Percentiles rank a stretch among this genome's conserved stretches.
Evolutionary conservation across 2,329 filamentous ascomycete species (phyloP).

Genomic region (Leptographium radiaticola): DNA sequence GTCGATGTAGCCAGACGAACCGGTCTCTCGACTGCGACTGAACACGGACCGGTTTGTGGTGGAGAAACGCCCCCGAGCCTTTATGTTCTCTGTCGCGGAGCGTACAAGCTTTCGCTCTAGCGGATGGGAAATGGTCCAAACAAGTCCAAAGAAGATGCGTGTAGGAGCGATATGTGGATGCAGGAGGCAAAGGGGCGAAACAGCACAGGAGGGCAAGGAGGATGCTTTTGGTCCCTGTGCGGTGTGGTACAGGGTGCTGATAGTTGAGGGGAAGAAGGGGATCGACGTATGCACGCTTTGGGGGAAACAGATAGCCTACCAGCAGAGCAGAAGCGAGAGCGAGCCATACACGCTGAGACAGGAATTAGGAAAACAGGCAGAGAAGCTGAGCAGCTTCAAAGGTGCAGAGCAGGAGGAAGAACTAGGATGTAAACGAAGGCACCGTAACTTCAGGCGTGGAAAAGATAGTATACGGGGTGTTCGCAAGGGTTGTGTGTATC

Average conservation of each 20-base stretch:
- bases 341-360: no score
- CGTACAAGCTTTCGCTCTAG: conserved; percentile 3
- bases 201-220: background rate
- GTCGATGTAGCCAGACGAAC: background rate
- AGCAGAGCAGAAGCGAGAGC: no score
- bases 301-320: no score
- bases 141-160: background rate
- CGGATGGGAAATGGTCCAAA: background rate
- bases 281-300: no score
- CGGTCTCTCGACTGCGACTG: background rate
- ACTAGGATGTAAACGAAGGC: background rate
- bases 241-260: no score
- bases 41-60: background rate
- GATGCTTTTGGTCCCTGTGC: no score
- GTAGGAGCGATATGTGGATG: background rate
- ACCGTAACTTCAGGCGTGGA: background rate
- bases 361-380: background rate
- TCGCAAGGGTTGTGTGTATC: background rate
- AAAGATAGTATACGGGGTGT: background rate
- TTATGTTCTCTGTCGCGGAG: background rate
- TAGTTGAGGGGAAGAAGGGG: no score
- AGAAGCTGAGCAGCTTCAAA: background rate
- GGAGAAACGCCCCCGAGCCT: background rate
- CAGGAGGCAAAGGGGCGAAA: background rate
- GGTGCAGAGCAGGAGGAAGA: background rate